Evolutionary conservation across 1,284 basidiomycete species (phyloP).

Genomic region (Filobasidium uniguttulatum): DNA sequence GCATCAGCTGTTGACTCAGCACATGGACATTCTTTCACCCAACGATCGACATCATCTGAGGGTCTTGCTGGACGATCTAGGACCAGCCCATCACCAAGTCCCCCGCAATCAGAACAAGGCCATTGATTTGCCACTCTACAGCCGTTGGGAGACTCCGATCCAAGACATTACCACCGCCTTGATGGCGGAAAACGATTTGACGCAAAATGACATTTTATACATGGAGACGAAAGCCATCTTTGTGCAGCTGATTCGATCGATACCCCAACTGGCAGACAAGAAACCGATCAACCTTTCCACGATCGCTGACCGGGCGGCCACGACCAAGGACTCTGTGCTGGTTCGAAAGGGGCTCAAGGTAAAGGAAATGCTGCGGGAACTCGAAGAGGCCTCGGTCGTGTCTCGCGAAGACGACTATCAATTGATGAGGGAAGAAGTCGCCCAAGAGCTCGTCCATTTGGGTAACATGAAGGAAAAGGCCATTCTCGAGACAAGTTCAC

Average conservation of each 20-base stretch:
- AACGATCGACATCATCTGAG: conserved; percentile 96
- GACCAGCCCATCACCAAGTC: conserved; percentile 79
- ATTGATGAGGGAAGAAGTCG: conserved; percentile 94
- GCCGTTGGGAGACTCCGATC: conserved; percentile 97
- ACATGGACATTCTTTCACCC: conserved; percentile 86
- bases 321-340: conserved; percentile 87
- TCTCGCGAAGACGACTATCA: conserved; percentile 71
- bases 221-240: conserved; percentile 99
- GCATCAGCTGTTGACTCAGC: conserved; percentile 83
- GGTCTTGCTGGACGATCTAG: conserved; percentile 89
- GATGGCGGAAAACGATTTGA: conserved; percentile 82
- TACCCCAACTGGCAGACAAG: conserved; percentile 69
- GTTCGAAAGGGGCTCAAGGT: conserved; percentile 97
- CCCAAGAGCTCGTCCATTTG: conserved; percentile 84
- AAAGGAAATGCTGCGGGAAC: conserved; percentile 92
- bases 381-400: conserved; percentile 80
- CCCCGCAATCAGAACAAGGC: conserved; percentile 94
- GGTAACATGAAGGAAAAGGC: conserved; percentile 96
- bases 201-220: conserved; percentile 95
- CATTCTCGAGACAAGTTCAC: conserved; percentile 72
- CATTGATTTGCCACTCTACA: conserved; percentile 83
- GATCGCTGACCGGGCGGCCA: conserved; percentile 87
- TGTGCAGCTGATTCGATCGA: conserved; percentile 88
- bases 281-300: conserved; percentile 76
- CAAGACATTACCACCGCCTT: conserved; percentile 92